Percentiles rank a stretch among this genome's conserved stretches.
Evolutionary conservation across 257 asterid genomes (phyloP).

Genomic region (Nicotiana undulata): DNA sequence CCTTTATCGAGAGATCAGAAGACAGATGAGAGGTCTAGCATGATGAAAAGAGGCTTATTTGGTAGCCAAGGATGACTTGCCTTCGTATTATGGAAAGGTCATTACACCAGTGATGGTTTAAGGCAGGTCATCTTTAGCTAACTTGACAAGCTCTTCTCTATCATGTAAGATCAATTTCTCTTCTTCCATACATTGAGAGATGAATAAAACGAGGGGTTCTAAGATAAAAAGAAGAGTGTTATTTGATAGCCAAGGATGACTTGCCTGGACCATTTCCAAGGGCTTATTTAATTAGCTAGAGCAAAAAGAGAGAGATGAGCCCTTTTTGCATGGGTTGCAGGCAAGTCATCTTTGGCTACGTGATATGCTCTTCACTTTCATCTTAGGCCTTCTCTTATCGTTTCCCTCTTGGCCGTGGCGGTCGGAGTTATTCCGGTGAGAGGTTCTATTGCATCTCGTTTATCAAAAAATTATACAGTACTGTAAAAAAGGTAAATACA

Average conservation of each 20-base stretch:
- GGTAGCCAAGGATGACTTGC: conserved; percentile 1
- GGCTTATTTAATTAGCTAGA: too few relatives aligned
- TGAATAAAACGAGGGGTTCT: too few relatives aligned
- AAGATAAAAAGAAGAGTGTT: background rate
- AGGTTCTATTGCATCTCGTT: too few relatives aligned
- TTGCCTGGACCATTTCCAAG: background rate
- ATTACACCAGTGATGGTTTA: background rate
- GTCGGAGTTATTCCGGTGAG: too few relatives aligned
- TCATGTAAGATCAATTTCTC: background rate
- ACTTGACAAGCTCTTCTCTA: background rate
- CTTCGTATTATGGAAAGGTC: background rate
- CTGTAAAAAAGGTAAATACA: too few relatives aligned
- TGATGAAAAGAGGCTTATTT: background rate
- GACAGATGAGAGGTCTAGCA: background rate
- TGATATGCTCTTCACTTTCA: too few relatives aligned
- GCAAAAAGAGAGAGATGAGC: too few relatives aligned
- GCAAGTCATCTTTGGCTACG: too few relatives aligned
- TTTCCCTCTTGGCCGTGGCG: too few relatives aligned
- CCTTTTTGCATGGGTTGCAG: too few relatives aligned
- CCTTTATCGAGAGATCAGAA: background rate
- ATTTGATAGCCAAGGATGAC: background rate
- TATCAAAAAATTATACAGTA: too few relatives aligned
- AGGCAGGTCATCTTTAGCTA: background rate
- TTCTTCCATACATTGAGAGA: background rate
- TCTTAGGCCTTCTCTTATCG: too few relatives aligned